Evolutionary conservation across 352 stramenopile genomes (phyloP), one percentile per base, ranked within the genome.

Genomic region (Phytophthora pluvialis): DNA sequence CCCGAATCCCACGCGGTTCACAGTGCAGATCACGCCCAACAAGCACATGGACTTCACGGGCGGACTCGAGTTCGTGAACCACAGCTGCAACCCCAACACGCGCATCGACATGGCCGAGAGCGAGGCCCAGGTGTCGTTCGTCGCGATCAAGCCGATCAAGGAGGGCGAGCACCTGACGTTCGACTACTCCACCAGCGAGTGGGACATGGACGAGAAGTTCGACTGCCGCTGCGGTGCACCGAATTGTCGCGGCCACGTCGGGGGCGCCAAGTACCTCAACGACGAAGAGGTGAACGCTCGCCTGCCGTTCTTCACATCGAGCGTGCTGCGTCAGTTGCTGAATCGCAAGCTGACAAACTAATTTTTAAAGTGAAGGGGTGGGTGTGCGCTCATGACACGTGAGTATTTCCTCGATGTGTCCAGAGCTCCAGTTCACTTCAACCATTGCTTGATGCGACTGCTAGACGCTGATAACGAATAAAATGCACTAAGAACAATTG

Each of bases 181-280:
- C 56, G 89, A 97, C 74, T 97, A 97, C 77, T 81, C 82, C 52
- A 95, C 88, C 55, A 97, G 85, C 57, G 89, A 97, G 63, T 97
- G 89, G 89, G 88, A 97, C 72, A 97, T 97, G 89, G 86, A 97
- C 59, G 86, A 94, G 60, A 95, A 95, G 61, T 97, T 97, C 28
- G 73, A 87, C 52, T 97, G 89, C 67, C 78, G 78, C 36, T 97
- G 89, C 57, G 85, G 88, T 44, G 75, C 82, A 25, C 43, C 64
- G 3, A 79, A 73, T 10, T 93, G 86, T 57, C 77, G 76, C 29
- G 80, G 83, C 18, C 73, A 93, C 70, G 87, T 96, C 33, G 74
- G 79, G 12, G 89, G 89, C 4, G 89, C 89, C 56, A 95, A 95
- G 73, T 86, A 94, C 69, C 72, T 97, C 10, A 69, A 39, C n/a